Evolutionary conservation across 306 rosid genomes (phyloP), one percentile per base, ranked within the genome.

Genomic region (Crotalaria pallida): DNA sequence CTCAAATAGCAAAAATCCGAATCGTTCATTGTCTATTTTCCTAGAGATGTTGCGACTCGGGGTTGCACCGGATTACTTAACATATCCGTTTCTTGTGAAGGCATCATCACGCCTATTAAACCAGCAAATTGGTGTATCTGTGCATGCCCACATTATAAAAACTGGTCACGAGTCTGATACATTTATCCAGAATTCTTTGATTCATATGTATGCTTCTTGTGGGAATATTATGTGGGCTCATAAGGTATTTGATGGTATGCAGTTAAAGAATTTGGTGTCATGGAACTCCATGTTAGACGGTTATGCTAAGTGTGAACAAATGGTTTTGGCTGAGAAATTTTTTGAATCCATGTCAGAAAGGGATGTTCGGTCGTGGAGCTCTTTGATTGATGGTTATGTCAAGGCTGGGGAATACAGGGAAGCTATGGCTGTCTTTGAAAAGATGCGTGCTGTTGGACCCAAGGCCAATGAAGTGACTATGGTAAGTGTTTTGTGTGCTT

Each of bases 271-370:
- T 77, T 69, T 70, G 77, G 92, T 91, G 71, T 84, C 95, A 3
- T 84, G 97, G 97, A 90, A 90, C 63, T 78, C 89, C 53, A 88
- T 90, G 87, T 57, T 88, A 74, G 89, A 88, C 72, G 97, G 97
- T 19, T 88, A 84, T 86, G 88, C 86, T 0, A 91, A 91, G 77
- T 88, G 91, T 77, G 84, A 84, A 69, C 81, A 83, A 16, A 60
- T 91, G 79, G 67, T 24, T 72, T 41, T 65, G 19, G 97, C 96
- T 3, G 61, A 69, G 63, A 69, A 83, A 34, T 74, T 88, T 77
- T 91, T 91, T 76, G 87, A 84, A 7, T 55, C 76, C 40, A 91
- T 91, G 91, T 79, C 74, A 2, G 86, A 83, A 67, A 67, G 72
- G 75, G 89, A 88, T 65, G 92, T 91, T 23, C 83, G 88, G 58